Conservation (phyloP, 352 stramenopile species). For the Stramenopiles sp. region DNA sequence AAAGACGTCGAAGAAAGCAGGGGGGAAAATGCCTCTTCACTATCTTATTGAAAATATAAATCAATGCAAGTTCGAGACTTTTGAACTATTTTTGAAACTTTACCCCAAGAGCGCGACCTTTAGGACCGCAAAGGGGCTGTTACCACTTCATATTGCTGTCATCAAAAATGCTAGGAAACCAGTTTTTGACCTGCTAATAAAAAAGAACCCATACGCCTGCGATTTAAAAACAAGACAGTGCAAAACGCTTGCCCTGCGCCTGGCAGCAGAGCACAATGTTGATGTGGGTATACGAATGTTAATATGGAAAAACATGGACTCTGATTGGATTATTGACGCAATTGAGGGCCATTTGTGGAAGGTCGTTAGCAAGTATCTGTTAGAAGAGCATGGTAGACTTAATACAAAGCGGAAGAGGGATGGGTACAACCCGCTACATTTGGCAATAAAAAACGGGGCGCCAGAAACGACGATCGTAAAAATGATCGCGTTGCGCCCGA, state of each 20-base stretch:
- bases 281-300: background rate
- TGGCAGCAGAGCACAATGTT: background rate
- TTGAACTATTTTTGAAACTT: background rate
- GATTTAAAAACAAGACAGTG: background rate
- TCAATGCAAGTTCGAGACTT: background rate
- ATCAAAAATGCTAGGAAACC: background rate
- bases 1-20: background rate
- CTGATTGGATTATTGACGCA: background rate
- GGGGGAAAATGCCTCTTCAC: background rate
- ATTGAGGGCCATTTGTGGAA: background rate
- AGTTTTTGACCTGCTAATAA: background rate
- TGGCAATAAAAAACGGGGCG: background rate
- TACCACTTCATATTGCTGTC: background rate
- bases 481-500: background rate
- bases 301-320: background rate
- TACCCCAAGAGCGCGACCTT: background rate
- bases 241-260: background rate
- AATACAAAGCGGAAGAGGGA: background rate
- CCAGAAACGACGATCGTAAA: background rate
- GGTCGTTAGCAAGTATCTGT: background rate
- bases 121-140: background rate
- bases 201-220: background rate
- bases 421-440: background rate
- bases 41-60: constrained; percentile 1
- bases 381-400: background rate